phyloP scores from a whole-genome alignment of 2,329 filamentous ascomycete species.

The Pseudophaeomoniella oleicola region DNA sequence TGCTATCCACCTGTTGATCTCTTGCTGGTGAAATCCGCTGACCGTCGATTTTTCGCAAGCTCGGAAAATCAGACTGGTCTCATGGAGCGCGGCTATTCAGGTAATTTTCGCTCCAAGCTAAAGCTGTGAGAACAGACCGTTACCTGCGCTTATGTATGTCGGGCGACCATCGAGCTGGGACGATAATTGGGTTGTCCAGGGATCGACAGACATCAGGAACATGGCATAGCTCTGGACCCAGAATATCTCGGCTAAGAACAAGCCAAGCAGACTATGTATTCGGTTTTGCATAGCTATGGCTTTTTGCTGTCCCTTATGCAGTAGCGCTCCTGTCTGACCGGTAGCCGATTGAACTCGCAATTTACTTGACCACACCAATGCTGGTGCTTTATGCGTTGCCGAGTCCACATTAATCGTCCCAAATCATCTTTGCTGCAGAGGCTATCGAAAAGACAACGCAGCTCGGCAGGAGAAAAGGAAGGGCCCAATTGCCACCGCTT shows the following conservation, averaged over 20 bases:
- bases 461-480: not conserved
- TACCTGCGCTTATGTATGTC: not conserved
- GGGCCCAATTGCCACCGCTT: not conserved
- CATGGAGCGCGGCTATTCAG: not conserved
- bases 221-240: no score
- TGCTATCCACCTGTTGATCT: not conserved
- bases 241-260: no score
- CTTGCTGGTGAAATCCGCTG: not conserved
- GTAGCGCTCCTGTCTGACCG: not conserved
- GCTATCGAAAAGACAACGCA: not conserved
- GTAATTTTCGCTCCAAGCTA: not conserved
- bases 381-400: not conserved
- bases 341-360: not conserved
- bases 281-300: no score
- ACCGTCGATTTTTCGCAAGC: not conserved
- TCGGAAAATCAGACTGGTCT: not conserved
- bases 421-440: no score
- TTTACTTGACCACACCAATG: not conserved
- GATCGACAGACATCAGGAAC: not conserved
- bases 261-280: no score
- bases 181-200: not conserved
- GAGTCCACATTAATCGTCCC: not conserved
- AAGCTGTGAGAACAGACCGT: not conserved
- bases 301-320: not conserved
- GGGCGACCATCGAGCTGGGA: not conserved